phyloP scores from a whole-genome alignment of 441 rosid species.

The Eruca vesicaria region DNA sequence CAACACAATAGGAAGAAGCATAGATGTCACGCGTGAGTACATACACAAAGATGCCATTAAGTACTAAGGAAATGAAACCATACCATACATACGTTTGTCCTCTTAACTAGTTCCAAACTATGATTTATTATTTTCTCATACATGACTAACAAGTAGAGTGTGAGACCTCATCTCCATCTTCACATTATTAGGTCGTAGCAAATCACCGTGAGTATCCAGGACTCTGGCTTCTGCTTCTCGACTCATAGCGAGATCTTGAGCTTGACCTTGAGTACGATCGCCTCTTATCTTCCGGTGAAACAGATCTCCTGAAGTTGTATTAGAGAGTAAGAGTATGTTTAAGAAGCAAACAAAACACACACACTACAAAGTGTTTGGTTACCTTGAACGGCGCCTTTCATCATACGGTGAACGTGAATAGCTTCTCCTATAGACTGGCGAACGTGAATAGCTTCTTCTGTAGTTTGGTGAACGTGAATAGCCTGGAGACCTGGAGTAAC shows the following conservation, averaged over 20 bases:
- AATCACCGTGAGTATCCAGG: constrained; percentile 47
- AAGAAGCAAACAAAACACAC: neutral
- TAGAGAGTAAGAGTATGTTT: neutral
- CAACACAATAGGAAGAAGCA: neutral
- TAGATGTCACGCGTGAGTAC: neutral
- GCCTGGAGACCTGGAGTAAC: constrained; percentile 21
- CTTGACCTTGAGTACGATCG: constrained; percentile 48
- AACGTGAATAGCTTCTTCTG: neutral
- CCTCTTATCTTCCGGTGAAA: constrained; percentile 55
- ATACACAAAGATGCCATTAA: neutral
- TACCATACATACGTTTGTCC: neutral
- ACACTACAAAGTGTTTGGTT: neutral
- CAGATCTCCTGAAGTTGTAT: constrained; percentile 44
- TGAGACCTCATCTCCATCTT: neutral
- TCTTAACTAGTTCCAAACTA: neutral
- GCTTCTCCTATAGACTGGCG: neutral
- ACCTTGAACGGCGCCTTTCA: constrained; percentile 45
- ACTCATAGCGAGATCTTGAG: constrained; percentile 54
- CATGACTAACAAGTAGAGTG: neutral
- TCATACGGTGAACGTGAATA: constrained; percentile 52
- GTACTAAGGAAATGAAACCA: neutral
- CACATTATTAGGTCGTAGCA: constrained; percentile 2
- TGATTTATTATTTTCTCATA: neutral
- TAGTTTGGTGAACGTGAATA: neutral
- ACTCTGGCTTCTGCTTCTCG: constrained; percentile 50